Percentiles rank a stretch among this genome's conserved stretches.
These are phyloP conservation scores for Gnomoniopsis sp. DNA, from an alignment of 2,329 filamentous ascomycete genomes.

Conservation along the genomic window DNA sequence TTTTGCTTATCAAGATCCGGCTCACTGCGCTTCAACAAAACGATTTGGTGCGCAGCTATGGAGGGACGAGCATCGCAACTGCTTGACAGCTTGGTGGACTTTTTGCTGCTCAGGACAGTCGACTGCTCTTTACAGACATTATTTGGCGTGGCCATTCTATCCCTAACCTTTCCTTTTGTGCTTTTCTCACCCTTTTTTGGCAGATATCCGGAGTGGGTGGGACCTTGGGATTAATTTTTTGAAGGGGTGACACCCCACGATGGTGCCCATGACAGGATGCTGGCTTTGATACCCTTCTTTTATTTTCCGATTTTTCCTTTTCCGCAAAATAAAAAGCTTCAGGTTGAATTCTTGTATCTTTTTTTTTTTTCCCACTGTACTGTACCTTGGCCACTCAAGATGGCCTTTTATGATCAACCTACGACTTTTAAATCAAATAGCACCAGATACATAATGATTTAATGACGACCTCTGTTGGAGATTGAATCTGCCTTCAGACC, in stretches of 20 bases:
- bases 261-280: neutral
- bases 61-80: neutral
- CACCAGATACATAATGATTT: neutral
- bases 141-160: neutral
- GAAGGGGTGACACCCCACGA: neutral
- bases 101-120: neutral
- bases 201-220: neutral
- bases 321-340: neutral
- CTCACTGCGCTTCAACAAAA: neutral
- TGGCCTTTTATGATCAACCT: neutral
- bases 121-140: neutral
- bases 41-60: neutral
- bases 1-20: neutral
- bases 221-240: neutral
- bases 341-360: constrained; percentile 5
- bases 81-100: no score
- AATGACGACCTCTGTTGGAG: neutral
- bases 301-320: neutral
- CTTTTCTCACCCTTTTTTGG: no score
- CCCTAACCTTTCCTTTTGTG: no score
- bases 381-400: neutral
- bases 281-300: constrained; percentile 17
- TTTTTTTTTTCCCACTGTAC: neutral
- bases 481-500: no score
- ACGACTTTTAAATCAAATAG: constrained; percentile 1